Evolutionary conservation across 768 basidiomycete species (phyloP).

Genomic region (Hericium alpestre): DNA sequence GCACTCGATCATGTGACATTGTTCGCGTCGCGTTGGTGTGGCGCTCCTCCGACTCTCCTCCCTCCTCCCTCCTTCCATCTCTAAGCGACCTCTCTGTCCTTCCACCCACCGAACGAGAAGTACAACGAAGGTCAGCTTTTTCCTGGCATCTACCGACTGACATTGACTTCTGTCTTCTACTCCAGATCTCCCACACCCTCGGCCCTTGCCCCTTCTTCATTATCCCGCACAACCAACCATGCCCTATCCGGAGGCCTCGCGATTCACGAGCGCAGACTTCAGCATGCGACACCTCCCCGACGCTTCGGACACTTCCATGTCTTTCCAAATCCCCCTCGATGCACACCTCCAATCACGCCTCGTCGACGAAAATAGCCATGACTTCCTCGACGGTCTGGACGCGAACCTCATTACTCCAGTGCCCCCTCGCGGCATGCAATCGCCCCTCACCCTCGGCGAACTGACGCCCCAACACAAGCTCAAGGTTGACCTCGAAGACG

Average conservation of each 20-base stretch:
- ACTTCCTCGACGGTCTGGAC: background rate
- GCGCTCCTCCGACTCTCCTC: too few species aligned
- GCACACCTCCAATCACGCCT: background rate
- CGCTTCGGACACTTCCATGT: background rate
- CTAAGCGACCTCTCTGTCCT: too few species aligned
- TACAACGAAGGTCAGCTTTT: too few species aligned
- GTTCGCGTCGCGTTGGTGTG: too few species aligned
- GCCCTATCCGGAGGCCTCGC: background rate
- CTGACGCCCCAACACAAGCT: background rate
- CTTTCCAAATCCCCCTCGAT: constrained; percentile 1
- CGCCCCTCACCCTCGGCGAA: background rate
- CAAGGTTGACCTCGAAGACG: background rate
- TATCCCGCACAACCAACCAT: background rate
- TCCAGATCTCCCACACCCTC: too few species aligned
- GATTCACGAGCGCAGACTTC: background rate
- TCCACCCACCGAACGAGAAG: too few species aligned
- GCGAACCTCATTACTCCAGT: background rate
- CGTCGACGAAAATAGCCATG: background rate
- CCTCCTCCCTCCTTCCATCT: too few species aligned
- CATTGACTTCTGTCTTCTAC: too few species aligned
- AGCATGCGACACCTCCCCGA: constrained; percentile 1
- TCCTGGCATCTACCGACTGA: too few species aligned
- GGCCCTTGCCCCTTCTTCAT: too few species aligned
- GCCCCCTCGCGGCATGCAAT: background rate
- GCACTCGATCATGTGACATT: too few species aligned